Conservation (phyloP, 805 yeast species). For the Vanderwaltozyma verrucispora region DNA sequence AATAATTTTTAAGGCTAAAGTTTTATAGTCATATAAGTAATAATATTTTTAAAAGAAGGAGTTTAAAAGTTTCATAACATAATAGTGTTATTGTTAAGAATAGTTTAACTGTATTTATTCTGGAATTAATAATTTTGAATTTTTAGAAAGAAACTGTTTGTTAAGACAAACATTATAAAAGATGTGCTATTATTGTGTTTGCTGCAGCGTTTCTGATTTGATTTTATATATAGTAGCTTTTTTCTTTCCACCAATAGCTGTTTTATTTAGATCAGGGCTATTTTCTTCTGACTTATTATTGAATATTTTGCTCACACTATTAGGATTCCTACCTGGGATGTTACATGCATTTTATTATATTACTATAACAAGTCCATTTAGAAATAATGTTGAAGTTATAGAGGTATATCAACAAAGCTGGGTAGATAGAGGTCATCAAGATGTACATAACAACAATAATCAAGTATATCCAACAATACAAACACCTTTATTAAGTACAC, state of each 20-base stretch:
- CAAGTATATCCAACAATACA: conserved; percentile 3
- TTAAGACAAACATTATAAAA: too few relatives aligned
- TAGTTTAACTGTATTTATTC: too few relatives aligned
- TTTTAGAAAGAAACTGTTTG: too few relatives aligned
- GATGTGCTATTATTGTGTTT: conserved; percentile 13
- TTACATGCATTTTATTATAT: conserved; percentile 51
- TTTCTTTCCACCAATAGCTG: conserved; percentile 67
- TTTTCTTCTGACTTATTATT: conserved; percentile 45
- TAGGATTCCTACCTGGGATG: conserved; percentile 72
- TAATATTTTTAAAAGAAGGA: too few relatives aligned
- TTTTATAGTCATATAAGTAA: too few relatives aligned
- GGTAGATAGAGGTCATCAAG: conserved; percentile 13
- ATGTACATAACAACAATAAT: not conserved
- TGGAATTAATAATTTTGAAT: too few relatives aligned
- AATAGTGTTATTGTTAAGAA: too few relatives aligned
- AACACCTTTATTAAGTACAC: conserved; percentile 2
- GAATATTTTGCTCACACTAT: conserved; percentile 53
- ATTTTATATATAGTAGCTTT: conserved; percentile 49
- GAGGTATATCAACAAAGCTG: conserved; percentile 27
- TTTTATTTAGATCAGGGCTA: conserved; percentile 52
- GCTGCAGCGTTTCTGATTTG: conserved; percentile 37
- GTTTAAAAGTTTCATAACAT: too few relatives aligned
- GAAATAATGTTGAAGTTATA: conserved; percentile 16
- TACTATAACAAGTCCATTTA: conserved; percentile 23
- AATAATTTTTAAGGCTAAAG: too few relatives aligned